Base-by-base conservation (phyloP, 768 basidiomycete genomes). In the Sporobolomyces roseus region DNA sequence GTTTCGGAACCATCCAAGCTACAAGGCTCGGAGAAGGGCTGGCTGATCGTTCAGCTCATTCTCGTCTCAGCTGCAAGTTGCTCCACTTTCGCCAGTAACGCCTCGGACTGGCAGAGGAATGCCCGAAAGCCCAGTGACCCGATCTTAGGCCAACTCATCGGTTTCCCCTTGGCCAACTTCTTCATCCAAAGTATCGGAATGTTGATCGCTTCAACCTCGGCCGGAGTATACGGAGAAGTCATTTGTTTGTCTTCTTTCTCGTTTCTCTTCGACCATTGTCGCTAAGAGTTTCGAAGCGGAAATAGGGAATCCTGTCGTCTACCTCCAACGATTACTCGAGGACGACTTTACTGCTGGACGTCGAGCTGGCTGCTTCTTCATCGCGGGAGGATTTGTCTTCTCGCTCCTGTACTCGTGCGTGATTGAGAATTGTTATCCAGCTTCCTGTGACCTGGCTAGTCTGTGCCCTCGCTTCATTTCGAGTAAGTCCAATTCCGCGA, bases 31-130 rank as follows among this genome's bases (percentile, higher is more conserved):
- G 84, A 84, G 32, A 81, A 88, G 51, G 83, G 83, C 19, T 91
- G 89, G 89, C 83, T 83, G n/a, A 88, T 89, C 85, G 82, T 88
- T 43, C 80, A 82, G 50, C 85, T 85, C 78, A 78, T 88, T 74
- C 87, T 87, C 84, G 87, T 85, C 27, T 89, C 52, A 64, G 76
- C 77, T 0, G 76, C 77, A 0, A 67, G 68, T 10, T 77, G 77
- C 48, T 65, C 68, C 2, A 77, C 77, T 0, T 77, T 77, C 38
- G 75, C 75, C 5, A 54, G 48, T 35, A 77, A 77, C 53, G 75
- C 77, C 14, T 43, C 66, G 17, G 76, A 76, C 62, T 77, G 74
- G 72, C 75, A 76, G 59, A 63, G 76, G 7, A 75, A 75, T 49
- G 75, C 75, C 1, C 68, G 63, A 4, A 51, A 61, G 14, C 63